phyloP scores from a whole-genome alignment of 208 protist genomes.

The Trypanosoma caninum region DNA sequence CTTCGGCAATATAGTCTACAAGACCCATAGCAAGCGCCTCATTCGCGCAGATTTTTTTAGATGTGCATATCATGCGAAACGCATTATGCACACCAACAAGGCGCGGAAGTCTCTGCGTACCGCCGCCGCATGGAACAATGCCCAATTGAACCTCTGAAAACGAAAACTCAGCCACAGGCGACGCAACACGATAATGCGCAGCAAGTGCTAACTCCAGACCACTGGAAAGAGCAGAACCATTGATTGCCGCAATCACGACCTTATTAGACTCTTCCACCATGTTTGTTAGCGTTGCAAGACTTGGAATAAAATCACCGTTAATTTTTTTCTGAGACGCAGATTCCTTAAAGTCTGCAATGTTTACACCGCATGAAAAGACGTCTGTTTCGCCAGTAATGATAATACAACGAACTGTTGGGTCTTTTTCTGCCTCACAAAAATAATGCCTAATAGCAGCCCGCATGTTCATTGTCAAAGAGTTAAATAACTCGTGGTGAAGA shows the following conservation, averaged over 20 bases:
- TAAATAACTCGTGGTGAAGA: slow-evolving; percentile 40
- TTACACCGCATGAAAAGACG: slow-evolving; percentile 76
- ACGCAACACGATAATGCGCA: slow-evolving; percentile 61
- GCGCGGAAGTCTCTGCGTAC: slow-evolving; percentile 67
- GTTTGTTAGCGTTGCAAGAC: slow-evolving; percentile 38
- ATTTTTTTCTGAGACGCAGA: slow-evolving; percentile 16
- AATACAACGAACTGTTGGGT: slow-evolving; percentile 27
- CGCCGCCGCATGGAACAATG: slow-evolving; percentile 78
- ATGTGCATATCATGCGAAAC: slow-evolving; percentile 30
- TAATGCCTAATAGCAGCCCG: slow-evolving; percentile 42
- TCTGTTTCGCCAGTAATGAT: slow-evolving; percentile 34
- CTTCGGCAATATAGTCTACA: slow-evolving; percentile 34
- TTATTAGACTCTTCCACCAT: slow-evolving; percentile 52
- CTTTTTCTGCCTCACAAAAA: slow-evolving; percentile 35
- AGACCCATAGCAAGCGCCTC: slow-evolving; percentile 62
- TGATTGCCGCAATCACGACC: slow-evolving; percentile 65
- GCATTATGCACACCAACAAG: slow-evolving; percentile 58
- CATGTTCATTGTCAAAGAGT: slow-evolving; percentile 41
- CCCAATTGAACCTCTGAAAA: slow-evolving; percentile 62
- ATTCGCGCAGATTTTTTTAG: slow-evolving; percentile 31
- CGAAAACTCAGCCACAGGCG: slow-evolving; percentile 30
- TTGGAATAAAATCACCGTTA: slow-evolving; percentile 27
- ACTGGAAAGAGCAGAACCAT: slow-evolving; percentile 68
- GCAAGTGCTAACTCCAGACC: slow-evolving; percentile 74
- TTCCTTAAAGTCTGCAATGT: slow-evolving; percentile 48